phyloP scores from a whole-genome alignment of 192 early-diverging fungal species.

The Entomortierella beljakovae region DNA sequence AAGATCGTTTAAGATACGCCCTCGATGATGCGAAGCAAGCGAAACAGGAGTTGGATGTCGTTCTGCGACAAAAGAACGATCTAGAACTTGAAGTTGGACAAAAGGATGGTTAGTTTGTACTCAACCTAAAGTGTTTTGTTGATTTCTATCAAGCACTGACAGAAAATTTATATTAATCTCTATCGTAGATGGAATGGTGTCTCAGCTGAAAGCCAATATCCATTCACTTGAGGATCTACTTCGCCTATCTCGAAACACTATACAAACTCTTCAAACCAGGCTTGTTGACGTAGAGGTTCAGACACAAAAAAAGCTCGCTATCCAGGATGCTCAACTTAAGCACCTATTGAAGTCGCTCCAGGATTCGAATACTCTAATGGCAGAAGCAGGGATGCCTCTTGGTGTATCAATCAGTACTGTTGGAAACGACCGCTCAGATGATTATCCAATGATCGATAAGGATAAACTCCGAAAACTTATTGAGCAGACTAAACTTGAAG shows the following conservation, averaged over 20 bases:
- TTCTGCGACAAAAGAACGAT: constrained; percentile 75
- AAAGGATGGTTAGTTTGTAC: constrained; percentile 67
- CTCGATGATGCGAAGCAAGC: constrained; percentile 75
- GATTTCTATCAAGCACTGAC: background rate
- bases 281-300: constrained; percentile 75
- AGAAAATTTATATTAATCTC: background rate
- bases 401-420: constrained; percentile 13
- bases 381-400: constrained; percentile 48
- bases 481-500: constrained; percentile 53
- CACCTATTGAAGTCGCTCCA: constrained; percentile 69
- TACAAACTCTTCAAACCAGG: constrained; percentile 78
- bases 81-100: constrained; percentile 78
- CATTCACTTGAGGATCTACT: constrained; percentile 76
- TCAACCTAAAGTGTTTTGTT: too few relatives aligned
- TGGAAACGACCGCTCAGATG: constrained; percentile 1
- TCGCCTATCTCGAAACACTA: constrained; percentile 82
- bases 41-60: constrained; percentile 72
- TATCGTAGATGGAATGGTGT: constrained; percentile 63
- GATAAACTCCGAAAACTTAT: constrained; percentile 37
- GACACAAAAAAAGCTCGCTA: constrained; percentile 74
- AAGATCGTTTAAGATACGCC: constrained; percentile 76
- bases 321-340: constrained; percentile 76
- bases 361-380: constrained; percentile 66
- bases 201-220: constrained; percentile 76
- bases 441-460: constrained; percentile 38